Conservation (phyloP, 139 green algal species). For the Volvox reticuliferus region DNA sequence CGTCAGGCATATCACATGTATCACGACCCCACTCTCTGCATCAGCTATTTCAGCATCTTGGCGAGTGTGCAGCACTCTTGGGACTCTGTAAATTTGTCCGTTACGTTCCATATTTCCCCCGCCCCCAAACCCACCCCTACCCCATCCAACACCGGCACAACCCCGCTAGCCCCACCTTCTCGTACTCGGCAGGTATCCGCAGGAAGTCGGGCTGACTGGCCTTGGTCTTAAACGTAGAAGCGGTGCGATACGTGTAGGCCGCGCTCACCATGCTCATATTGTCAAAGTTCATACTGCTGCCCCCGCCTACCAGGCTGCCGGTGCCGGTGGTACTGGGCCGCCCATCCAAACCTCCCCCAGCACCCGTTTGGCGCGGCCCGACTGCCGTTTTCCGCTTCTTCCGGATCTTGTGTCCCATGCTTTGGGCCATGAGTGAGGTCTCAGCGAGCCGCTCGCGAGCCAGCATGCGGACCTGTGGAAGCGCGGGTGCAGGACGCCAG, state of each 20-base stretch:
- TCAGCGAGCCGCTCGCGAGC: conserved; percentile 57
- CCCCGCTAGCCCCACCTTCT: conserved; percentile 49
- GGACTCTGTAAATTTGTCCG: too few species aligned
- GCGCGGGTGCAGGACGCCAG: too few species aligned
- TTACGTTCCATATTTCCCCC: background rate
- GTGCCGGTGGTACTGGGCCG: background rate
- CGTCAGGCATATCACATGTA: too few species aligned
- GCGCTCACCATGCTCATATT: conserved; percentile 36
- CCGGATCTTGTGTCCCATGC: conserved; percentile 42
- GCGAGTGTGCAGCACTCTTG: too few species aligned
- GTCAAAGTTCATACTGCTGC: background rate
- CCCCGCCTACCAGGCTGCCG: background rate
- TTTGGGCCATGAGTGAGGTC: conserved; percentile 14
- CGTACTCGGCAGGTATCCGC: conserved; percentile 65
- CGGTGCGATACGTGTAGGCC: conserved; percentile 54
- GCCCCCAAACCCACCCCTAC: background rate
- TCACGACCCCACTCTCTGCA: too few species aligned
- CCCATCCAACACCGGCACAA: background rate
- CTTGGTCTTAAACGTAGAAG: conserved; percentile 33
- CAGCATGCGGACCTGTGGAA: conserved; percentile 54
- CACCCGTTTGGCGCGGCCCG: background rate
- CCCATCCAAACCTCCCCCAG: background rate
- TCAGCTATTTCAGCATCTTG: too few species aligned
- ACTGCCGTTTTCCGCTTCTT: conserved; percentile 48
- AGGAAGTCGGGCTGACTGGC: conserved; percentile 60